Conservation (phyloP, 306 rosid species). For the Hippophae tibetana region DNA sequence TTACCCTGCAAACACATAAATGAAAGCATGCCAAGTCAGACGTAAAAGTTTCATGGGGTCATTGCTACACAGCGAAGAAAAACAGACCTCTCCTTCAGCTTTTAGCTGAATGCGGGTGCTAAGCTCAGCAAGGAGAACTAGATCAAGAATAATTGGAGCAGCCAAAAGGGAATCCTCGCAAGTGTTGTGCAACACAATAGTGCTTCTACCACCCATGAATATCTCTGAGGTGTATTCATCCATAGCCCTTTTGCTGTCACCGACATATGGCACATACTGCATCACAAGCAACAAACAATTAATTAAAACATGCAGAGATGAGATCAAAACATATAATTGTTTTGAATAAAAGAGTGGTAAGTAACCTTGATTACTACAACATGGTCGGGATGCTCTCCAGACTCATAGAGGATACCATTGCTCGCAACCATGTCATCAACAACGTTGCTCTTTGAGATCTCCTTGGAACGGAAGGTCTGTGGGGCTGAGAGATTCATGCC, state of each 20-base stretch:
- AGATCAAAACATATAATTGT: no score
- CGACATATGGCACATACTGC: slow-evolving; percentile 89
- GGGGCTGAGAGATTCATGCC: slow-evolving; percentile 99
- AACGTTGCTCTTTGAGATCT: slow-evolving; percentile 94
- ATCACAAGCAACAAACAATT: no score
- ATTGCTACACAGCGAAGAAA: not conserved
- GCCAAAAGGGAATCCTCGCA: slow-evolving; percentile 97
- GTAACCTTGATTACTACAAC: slow-evolving; percentile 68
- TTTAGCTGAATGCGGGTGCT: slow-evolving; percentile 83
- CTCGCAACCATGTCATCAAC: slow-evolving; percentile 98
- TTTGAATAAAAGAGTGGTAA: no score
- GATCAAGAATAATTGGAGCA: slow-evolving; percentile 89
- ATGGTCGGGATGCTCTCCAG: slow-evolving; percentile 99
- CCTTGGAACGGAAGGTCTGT: slow-evolving; percentile 95
- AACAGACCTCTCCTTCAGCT: slow-evolving; percentile 78
- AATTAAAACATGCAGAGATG: no score
- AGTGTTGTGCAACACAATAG: slow-evolving; percentile 95
- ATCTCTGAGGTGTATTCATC: slow-evolving; percentile 98
- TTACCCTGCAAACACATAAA: slow-evolving; percentile 50
- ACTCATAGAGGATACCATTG: slow-evolving; percentile 76
- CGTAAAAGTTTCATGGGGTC: not conserved
- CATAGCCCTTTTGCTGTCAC: slow-evolving; percentile 95
- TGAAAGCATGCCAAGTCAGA: not conserved
- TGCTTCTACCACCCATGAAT: slow-evolving; percentile 91
- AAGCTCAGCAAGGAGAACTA: slow-evolving; percentile 97